phyloP scores from a whole-genome alignment of 2,329 filamentous ascomycete species.

The Penicillium griseofulvum region DNA sequence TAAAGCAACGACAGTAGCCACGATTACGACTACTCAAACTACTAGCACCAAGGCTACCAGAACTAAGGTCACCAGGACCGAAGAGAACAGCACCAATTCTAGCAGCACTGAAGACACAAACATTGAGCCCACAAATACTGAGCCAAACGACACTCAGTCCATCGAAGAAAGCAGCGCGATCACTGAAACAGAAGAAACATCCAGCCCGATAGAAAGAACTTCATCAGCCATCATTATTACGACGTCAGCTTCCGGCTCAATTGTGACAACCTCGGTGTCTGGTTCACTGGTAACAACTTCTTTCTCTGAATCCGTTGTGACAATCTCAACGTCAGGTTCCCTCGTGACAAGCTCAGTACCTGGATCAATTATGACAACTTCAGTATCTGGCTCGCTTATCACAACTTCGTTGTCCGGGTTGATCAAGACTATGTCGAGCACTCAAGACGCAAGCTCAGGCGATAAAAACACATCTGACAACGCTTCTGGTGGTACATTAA shows the following conservation, averaged over 20 bases:
- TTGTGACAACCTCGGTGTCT: background rate
- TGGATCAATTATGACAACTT: background rate
- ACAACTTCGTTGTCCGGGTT: background rate
- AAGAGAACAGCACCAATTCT: background rate
- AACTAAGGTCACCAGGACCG: background rate
- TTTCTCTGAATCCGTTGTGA: background rate
- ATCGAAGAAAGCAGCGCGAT: background rate
- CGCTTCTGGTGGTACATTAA: background rate
- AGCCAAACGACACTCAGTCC: background rate
- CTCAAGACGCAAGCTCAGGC: background rate
- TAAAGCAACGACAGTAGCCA: background rate
- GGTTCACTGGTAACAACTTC: background rate
- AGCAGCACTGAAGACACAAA: background rate
- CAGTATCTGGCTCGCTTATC: background rate
- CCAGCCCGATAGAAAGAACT: background rate
- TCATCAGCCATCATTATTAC: background rate
- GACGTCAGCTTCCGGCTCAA: background rate
- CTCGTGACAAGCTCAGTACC: background rate
- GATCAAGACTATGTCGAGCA: background rate
- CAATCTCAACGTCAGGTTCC: background rate
- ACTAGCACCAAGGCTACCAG: background rate
- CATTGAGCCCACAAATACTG: background rate
- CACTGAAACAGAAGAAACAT: background rate
- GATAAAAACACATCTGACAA: background rate
- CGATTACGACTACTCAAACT: background rate